Conservation (phyloP, 192 early-diverging fungal genomes). For the Linnemannia hyalina region DNA sequence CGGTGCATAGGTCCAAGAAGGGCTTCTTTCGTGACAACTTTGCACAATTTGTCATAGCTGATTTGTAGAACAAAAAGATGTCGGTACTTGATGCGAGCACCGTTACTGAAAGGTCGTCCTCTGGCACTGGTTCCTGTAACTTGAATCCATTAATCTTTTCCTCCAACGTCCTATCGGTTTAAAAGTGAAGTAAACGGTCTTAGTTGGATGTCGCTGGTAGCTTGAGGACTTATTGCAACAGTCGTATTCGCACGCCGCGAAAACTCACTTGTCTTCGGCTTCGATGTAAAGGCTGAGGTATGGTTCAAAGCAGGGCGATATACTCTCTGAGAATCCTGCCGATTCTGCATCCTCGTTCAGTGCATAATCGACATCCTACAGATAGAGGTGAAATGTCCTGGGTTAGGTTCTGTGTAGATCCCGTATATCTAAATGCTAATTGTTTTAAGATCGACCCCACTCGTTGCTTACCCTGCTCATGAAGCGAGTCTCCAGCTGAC, state of each 20-base stretch:
- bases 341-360: conserved; percentile 39
- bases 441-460: neutral
- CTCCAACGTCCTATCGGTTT: conserved; percentile 64
- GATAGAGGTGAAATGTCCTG: neutral
- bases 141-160: conserved; percentile 72
- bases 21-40: conserved; percentile 88
- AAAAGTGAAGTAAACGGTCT: neutral
- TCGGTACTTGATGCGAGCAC: conserved; percentile 93
- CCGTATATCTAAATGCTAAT: neutral
- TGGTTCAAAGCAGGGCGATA: conserved; percentile 89
- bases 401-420: neutral
- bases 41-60: conserved; percentile 88
- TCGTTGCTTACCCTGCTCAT: conserved; percentile 56
- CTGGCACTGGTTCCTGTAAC: conserved; percentile 59
- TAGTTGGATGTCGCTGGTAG: neutral
- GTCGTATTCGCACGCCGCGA: neutral
- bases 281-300: conserved; percentile 91
- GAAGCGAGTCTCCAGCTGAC: conserved; percentile 84
- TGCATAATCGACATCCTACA: conserved; percentile 41
- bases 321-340: conserved; percentile 75
- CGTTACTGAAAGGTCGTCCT: conserved; percentile 68
- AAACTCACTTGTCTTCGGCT: conserved; percentile 80
- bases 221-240: neutral
- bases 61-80: conserved; percentile 91
- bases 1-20: conserved; percentile 83